Evolutionary conservation across 805 yeast species (phyloP).

Genomic region (Metschnikowia santaceciliae): DNA sequence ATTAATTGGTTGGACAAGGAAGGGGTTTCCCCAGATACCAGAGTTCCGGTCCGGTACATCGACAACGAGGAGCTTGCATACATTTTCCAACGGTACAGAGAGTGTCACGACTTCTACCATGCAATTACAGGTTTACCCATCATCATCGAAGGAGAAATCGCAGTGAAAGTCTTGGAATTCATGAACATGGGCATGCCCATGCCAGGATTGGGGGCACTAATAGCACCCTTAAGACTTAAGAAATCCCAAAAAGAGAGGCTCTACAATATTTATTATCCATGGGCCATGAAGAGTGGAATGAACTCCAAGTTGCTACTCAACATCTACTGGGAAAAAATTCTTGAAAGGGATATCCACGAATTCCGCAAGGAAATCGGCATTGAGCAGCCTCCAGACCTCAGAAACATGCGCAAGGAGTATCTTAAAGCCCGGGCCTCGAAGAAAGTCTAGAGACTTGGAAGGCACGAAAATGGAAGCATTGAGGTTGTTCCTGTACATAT

Average conservation of each 20-base stretch:
- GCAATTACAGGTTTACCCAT: conserved; percentile 88
- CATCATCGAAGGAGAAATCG: conserved; percentile 93
- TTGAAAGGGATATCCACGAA: conserved; percentile 69
- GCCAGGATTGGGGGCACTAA: conserved; percentile 89
- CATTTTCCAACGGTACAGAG: conserved; percentile 90
- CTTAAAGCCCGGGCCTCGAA: not conserved
- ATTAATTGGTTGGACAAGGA: conserved; percentile 78
- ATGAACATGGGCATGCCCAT: conserved; percentile 91
- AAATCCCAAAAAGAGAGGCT: conserved; percentile 60
- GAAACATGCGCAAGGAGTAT: conserved; percentile 51
- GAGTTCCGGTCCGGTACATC: conserved; percentile 82
- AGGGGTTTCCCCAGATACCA: conserved; percentile 89
- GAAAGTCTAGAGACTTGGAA: not conserved
- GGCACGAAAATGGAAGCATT: not conserved
- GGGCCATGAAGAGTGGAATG: conserved; percentile 77
- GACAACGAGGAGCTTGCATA: conserved; percentile 89
- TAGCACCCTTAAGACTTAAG: conserved; percentile 79
- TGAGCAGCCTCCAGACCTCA: conserved; percentile 68
- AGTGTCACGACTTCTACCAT: conserved; percentile 96
- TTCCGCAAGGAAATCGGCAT: conserved; percentile 70
- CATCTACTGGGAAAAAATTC: conserved; percentile 85
- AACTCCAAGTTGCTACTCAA: conserved; percentile 73
- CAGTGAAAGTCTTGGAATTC: conserved; percentile 87
- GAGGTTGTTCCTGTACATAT: not conserved
- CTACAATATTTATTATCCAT: conserved; percentile 71